These are phyloP conservation scores for Diaporthe eres DNA, from an alignment of 2,329 filamentous ascomycete genomes.

Conservation along the genomic window DNA sequence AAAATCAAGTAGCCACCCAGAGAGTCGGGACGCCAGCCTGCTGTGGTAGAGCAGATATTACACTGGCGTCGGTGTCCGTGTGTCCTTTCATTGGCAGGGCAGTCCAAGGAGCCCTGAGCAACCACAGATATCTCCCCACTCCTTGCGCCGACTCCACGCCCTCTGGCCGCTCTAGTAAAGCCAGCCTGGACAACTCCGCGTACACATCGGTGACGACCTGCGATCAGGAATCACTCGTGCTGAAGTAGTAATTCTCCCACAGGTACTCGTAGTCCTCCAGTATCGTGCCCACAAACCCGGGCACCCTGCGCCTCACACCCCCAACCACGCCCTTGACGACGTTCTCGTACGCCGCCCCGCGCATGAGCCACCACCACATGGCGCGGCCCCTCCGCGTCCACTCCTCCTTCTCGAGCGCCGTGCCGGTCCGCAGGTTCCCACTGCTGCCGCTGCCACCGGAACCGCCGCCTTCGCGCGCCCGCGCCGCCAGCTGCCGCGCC, in stretches of 20 bases:
- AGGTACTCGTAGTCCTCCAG: slow-evolving; percentile 97
- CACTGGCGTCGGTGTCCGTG: neutral
- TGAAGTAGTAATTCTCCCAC: slow-evolving; percentile 98
- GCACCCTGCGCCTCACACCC: slow-evolving; percentile 81
- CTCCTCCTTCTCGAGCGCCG: slow-evolving; percentile 90
- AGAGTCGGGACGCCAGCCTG: neutral
- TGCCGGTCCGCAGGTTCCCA: slow-evolving; percentile 78
- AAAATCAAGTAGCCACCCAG: too few relatives aligned
- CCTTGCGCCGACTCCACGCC: neutral
- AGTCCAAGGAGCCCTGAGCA: neutral
- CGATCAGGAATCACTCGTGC: slow-evolving; percentile 60
- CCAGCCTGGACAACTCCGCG: neutral
- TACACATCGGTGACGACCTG: neutral
- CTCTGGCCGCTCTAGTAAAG: neutral
- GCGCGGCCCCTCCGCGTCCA: slow-evolving; percentile 89
- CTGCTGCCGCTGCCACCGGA: neutral
- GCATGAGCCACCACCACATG: slow-evolving; percentile 96
- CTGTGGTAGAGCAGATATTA: neutral
- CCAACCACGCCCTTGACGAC: slow-evolving; percentile 83
- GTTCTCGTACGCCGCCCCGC: slow-evolving; percentile 96
- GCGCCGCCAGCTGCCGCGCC: slow-evolving; percentile 78
- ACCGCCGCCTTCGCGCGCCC: slow-evolving; percentile 16
- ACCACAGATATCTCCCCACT: too few relatives aligned
- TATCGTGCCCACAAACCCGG: slow-evolving; percentile 86
- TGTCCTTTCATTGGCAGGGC: neutral